phyloP scores from a whole-genome alignment of 371 early-diverging fungal species.

The Zopfochytrium polystomum region DNA sequence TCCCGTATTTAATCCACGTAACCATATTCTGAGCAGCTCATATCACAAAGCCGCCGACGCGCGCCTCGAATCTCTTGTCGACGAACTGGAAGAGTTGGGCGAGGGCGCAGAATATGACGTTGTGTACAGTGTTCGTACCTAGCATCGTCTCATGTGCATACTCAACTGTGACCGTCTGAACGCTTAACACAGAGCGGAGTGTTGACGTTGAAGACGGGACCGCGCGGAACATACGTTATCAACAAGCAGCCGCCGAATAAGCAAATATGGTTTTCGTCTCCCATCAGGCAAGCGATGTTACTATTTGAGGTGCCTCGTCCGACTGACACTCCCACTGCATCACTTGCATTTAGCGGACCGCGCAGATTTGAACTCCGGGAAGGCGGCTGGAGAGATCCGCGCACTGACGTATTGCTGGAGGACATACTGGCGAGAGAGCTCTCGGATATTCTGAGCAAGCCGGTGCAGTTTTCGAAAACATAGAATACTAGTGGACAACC shows the following conservation, averaged over 20 bases:
- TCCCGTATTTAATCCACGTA: too few relatives aligned
- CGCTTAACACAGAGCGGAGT: conserved; percentile 69
- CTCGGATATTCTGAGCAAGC: conserved; percentile 19
- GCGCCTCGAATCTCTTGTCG: conserved; percentile 66
- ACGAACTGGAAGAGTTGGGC: conserved; percentile 74
- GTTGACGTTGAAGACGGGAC: conserved; percentile 80
- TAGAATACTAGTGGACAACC: not conserved
- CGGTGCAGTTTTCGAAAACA: not conserved
- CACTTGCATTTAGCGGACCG: conserved; percentile 87
- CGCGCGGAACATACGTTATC: conserved; percentile 90
- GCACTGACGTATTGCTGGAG: conserved; percentile 65
- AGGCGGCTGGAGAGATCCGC: conserved; percentile 71
- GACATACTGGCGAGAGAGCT: conserved; percentile 68
- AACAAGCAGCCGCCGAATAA: conserved; percentile 98
- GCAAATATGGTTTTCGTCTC: conserved; percentile 98
- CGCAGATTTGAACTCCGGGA: conserved; percentile 81
- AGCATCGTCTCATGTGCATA: not conserved
- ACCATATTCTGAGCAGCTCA: too few relatives aligned
- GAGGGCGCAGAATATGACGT: conserved; percentile 79
- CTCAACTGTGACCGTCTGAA: not conserved
- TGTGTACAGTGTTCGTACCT: conserved; percentile 60
- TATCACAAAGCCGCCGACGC: conserved; percentile 73
- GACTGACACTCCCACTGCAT: not conserved
- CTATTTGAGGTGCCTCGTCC: not conserved
- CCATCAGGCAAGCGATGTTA: conserved; percentile 46